Conservation (phyloP, 306 rosid species). For the Pachyrhizus erosus region DNA sequence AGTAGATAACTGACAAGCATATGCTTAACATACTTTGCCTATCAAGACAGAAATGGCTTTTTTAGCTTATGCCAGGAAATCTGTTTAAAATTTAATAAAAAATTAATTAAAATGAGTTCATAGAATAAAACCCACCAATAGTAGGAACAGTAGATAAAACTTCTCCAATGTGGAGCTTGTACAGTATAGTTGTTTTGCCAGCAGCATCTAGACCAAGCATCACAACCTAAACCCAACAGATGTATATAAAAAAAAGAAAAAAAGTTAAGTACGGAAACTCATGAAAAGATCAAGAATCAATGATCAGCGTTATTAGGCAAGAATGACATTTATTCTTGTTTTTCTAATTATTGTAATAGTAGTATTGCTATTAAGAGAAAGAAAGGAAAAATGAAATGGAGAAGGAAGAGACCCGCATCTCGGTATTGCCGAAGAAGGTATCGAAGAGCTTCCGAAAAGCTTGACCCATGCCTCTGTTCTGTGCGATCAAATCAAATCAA, state of each 20-base stretch:
- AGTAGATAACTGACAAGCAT: slow-evolving; percentile 21
- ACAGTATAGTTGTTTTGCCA: slow-evolving; percentile 91
- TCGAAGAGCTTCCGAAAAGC: slow-evolving; percentile 66
- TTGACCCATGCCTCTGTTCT: slow-evolving; percentile 55
- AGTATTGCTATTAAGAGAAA: too few species aligned
- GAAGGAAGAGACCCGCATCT: slow-evolving; percentile 54
- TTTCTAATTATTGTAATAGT: neutral
- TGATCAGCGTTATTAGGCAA: neutral
- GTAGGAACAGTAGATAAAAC: slow-evolving; percentile 96
- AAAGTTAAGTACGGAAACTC: neutral
- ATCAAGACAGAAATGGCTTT: slow-evolving; percentile 1
- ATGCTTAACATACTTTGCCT: neutral
- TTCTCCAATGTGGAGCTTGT: slow-evolving; percentile 97
- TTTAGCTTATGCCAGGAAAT: slow-evolving; percentile 17
- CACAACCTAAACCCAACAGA: slow-evolving; percentile 73
- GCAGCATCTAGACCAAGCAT: slow-evolving; percentile 99
- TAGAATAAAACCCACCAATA: slow-evolving; percentile 66
- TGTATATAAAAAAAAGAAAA: neutral
- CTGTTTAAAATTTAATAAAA: neutral
- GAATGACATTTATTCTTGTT: neutral
- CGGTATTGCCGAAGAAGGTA: slow-evolving; percentile 60
- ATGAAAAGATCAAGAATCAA: neutral
- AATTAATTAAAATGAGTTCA: neutral
- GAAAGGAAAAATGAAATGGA: neutral
- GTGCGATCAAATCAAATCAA: slow-evolving; percentile 35